A percentile compares a stretch with the other conserved stretches of the same genome.
phyloP scores from a whole-genome alignment of 2,329 filamentous ascomycete species.

The Fusarium sp. region DNA sequence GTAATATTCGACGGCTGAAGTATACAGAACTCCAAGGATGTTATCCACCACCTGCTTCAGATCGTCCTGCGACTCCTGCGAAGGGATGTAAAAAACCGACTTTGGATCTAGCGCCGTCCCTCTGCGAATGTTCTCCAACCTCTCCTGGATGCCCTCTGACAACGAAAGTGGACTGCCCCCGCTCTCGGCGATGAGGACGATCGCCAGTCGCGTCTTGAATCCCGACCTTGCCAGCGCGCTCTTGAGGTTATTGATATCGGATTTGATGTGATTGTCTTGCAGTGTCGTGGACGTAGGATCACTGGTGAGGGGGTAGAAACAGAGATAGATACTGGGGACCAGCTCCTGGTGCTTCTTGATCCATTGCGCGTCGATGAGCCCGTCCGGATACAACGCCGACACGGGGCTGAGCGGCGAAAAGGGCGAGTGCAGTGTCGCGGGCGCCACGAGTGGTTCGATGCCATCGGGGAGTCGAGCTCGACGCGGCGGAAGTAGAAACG shows the following conservation, averaged over 20 bases:
- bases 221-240: constrained; percentile 74
- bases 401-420: constrained; percentile 89
- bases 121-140: constrained; percentile 82
- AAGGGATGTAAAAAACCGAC: constrained; percentile 85
- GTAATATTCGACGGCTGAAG: constrained; percentile 88
- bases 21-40: constrained; percentile 79
- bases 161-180: constrained; percentile 55
- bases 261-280: constrained; percentile 89
- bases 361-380: constrained; percentile 85
- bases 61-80: constrained; percentile 77
- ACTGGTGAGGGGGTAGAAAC: constrained; percentile 82
- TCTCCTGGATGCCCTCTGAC: constrained; percentile 75
- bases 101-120: constrained; percentile 86
- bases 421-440: constrained; percentile 83
- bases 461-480: constrained; percentile 66
- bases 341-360: constrained; percentile 88
- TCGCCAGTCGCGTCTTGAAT: constrained; percentile 82
- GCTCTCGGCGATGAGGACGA: constrained; percentile 64
- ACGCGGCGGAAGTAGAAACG: constrained; percentile 68
- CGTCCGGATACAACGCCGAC: constrained; percentile 89
- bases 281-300: constrained; percentile 80
- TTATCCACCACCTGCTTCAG: constrained; percentile 79
- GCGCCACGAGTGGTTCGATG: constrained; percentile 59
- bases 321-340: constrained; percentile 83
- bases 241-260: constrained; percentile 84